Evolutionary conservation across 306 rosid genomes (phyloP), one percentile per base, ranked within the genome.

Genomic region (Quercus parvula): DNA sequence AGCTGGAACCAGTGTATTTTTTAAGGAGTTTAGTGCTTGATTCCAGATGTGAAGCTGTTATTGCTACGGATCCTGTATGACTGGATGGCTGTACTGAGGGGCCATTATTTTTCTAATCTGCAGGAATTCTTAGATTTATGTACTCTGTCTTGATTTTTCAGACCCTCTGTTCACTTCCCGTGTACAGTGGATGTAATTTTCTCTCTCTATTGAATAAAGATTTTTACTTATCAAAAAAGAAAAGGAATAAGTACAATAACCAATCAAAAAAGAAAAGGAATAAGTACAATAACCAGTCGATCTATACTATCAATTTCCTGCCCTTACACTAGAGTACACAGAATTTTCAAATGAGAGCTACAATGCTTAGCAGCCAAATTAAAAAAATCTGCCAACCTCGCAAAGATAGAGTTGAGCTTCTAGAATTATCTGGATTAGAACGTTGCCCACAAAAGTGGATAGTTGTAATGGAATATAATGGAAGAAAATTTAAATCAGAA

Each of bases 361-460:
- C 35, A 62, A 14, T 6, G 5, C 69, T 62, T 14, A 62, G 69
- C 38, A 25, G 33, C 20, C 69, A 62, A 27, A 11, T 18, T 25
- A 1, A 15, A 27, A 62, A 25, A 27, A 62, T 15, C 6, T 3
- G 35, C 38, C 69, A 62, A 62, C 35, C 69, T 25, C 1, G n/a
- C 68, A 25, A 22, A 22, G 64, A 7, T 58, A 22, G 64, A 22
- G 64, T 58, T 58, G 28, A 3, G 64, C 64, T 3, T 22, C 66
- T 59, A 25, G 13, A 59, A 59, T 57, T 72, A 61, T 71, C 73
- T 24, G 71, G 57, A 25, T 54, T 19, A 78, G 55, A 64, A 31
- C 58, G 71, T 35, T 67, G 49, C 74, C 75, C 49, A 27, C 52
- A n/a, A n/a, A 79, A 69, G 33, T 24, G 57, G 31, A 49, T 49